phyloP scores from a whole-genome alignment of 2,329 filamentous ascomycete species.

The Sporothrix variecibatus region DNA sequence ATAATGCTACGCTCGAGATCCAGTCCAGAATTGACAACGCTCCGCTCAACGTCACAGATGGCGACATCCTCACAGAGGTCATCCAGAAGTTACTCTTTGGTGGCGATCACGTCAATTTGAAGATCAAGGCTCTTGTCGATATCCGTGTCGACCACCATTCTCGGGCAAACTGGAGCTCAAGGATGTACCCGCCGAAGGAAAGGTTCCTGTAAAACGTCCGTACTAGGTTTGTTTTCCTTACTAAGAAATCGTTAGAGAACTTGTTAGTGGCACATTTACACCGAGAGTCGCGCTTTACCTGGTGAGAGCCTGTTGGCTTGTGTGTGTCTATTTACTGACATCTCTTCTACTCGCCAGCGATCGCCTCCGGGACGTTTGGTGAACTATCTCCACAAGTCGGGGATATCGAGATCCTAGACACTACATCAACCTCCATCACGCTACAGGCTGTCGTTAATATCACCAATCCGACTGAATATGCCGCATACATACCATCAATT shows the following conservation, averaged over 20 bases:
- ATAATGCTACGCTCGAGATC: slow-evolving; percentile 68
- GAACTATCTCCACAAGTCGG: slow-evolving; percentile 64
- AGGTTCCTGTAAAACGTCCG: slow-evolving; percentile 92
- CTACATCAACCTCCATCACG: slow-evolving; percentile 68
- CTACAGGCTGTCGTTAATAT: slow-evolving; percentile 75
- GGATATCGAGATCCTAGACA: slow-evolving; percentile 71
- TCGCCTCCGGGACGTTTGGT: slow-evolving; percentile 55
- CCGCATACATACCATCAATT: slow-evolving; percentile 76
- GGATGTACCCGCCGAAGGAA: slow-evolving; percentile 81
- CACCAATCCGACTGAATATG: slow-evolving; percentile 88
- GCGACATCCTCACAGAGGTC: slow-evolving; percentile 75
- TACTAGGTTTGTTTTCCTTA: slow-evolving; percentile 55
- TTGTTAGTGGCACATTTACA: slow-evolving; percentile 34
- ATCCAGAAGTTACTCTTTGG: slow-evolving; percentile 81
- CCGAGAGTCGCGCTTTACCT: neutral
- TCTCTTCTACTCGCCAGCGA: slow-evolving; percentile 48
- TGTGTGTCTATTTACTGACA: slow-evolving; percentile 24
- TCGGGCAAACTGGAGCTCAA: slow-evolving; percentile 81
- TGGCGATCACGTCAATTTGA: slow-evolving; percentile 66
- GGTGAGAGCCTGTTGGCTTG: neutral
- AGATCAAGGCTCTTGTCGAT: slow-evolving; percentile 78
- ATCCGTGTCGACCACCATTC: slow-evolving; percentile 75
- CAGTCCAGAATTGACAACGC: slow-evolving; percentile 75
- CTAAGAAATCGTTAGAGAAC: slow-evolving; percentile 37
- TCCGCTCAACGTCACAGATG: slow-evolving; percentile 79